Base-by-base conservation (phyloP, 495 filamentous ascomycete genomes). In the Bacidia gigantensis region DNA sequence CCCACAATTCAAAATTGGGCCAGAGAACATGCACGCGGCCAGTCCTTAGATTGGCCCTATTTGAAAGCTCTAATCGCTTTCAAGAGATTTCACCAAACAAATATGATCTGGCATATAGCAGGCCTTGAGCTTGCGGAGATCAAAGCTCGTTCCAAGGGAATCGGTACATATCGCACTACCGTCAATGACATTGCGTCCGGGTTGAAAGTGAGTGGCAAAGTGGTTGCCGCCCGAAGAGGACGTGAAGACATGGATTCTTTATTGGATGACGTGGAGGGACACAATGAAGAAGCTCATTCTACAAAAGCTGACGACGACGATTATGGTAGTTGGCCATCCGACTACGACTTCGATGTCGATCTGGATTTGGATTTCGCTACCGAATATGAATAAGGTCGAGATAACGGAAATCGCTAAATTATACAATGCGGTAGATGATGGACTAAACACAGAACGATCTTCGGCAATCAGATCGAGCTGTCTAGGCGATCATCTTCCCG, bases 11-110 rank as follows among this genome's bases (percentile, higher is more conserved):
- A 72, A 29, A 69, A 67, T 26, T 73, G 71, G 62, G 71, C 68
- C 53, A 59, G 69, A 18, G 66, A 67, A 24, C 63, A 57, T 3
- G 55, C 59, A 2, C 67, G 70, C 12, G 69, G 70, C 50, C 66
- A 63, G 10, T 59, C 68, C 18, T 71, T 69, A 3, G 42, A 65
- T 11, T 84, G 78, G 77, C 64, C 66, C 10, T 63, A 81, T 5
- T 52, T 87, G 9, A 73, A 83, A 54, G 85, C 86, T 0, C 85
- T 82, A 2, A 69, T 66, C 1, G 64, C 72, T 2, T 87, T 84
- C 59, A 65, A 66, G 38, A 54, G 61, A 39, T 70, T 65, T 43
- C 67, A 72, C 44, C 52, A 55, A 0, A 64, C 55, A 0, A 68
- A 50, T 10, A 76, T 86, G 45, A 67, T 73, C 11, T 84, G 84